phyloP scores from a whole-genome alignment of 1,284 basidiomycete genomes.

The Irpex lacteus region DNA sequence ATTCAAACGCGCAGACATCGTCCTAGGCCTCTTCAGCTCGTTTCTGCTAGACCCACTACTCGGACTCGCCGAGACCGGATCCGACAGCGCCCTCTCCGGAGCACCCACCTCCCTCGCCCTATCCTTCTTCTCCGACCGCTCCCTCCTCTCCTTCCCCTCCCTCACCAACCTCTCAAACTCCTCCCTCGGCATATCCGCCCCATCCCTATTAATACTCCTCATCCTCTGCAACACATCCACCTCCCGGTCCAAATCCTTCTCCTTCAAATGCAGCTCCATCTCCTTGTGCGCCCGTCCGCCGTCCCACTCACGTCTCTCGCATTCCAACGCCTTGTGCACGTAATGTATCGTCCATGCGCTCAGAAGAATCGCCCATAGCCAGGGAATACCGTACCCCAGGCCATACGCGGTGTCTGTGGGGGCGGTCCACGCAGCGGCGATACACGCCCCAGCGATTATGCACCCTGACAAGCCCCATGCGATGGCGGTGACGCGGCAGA shows the following conservation, averaged over 20 bases:
- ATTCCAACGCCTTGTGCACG: constrained; percentile 19
- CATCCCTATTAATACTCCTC: neutral
- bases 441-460: constrained; percentile 22
- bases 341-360: constrained; percentile 19
- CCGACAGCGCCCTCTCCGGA: neutral
- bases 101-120: neutral
- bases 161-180: neutral
- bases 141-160: neutral
- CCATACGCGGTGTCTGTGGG: constrained; percentile 29
- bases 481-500: constrained; percentile 25
- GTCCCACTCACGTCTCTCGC: constrained; percentile 23
- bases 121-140: neutral
- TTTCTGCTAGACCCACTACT: neutral
- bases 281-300: constrained; percentile 11
- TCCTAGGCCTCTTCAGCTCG: neutral
- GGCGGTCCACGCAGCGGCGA: constrained; percentile 27
- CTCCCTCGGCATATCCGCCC: neutral
- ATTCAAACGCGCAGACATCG: neutral
- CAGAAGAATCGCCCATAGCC: constrained; percentile 29
- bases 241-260: constrained; percentile 5
- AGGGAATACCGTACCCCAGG: constrained; percentile 29
- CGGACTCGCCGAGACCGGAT: neutral
- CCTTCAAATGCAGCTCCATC: constrained; percentile 13
- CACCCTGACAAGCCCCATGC: constrained; percentile 27
- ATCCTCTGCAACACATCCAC: constrained; percentile 3